Evolutionary conservation across 2,329 filamentous ascomycete genomes (phyloP), one percentile per base, ranked within the genome.

Genomic region (Beauveria asiatica): DNA sequence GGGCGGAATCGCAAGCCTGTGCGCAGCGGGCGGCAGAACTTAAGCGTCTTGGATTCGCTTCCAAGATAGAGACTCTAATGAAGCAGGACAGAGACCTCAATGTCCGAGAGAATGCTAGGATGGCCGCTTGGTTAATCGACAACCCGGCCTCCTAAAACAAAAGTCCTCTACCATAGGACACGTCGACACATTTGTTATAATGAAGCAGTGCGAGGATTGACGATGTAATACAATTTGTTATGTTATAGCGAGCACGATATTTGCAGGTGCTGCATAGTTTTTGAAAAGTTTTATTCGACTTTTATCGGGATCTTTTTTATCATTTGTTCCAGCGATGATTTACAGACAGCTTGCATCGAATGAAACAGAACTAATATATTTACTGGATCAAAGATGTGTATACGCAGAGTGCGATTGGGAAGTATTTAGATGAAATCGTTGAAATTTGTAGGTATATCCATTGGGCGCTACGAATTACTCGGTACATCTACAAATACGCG

Each of bases 81-180:
- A 74, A 83, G 69, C 74, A 83, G 63, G 93, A 97, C 73, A 73
- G 78, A 2, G 90, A 95, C 68, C 73, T 94, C 61, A 90, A 96
- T 71, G 89, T 96, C 23, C 80, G 88, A 57, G 91, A 97, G 76
- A 78, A 91, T 64, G 90, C 90, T 1, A 96, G 92, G 76, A 87
- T 84, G 48, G 92, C 90, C 1, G 74, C 88, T 13, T 86, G 86
- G 76, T 85, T 92, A 73, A 83, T 94, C 74, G 84, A 81, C 64
- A 73, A 76, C 64, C 71, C 69, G 17, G 65, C 67, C 33, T 70
- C 21, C 21, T 58, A 16, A 39, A 10, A 0, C 6, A 3, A 30
- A 1, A 19, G 16, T 33, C 5, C 8, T 19, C 1, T 3, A 27
- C 41, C 3, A 39, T 37, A 27, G 3, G 41, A 17, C 16, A 13